Evolutionary conservation across 306 rosid species (phyloP), one percentile per base, ranked within the genome.

Genomic region (Cercis canadensis): DNA sequence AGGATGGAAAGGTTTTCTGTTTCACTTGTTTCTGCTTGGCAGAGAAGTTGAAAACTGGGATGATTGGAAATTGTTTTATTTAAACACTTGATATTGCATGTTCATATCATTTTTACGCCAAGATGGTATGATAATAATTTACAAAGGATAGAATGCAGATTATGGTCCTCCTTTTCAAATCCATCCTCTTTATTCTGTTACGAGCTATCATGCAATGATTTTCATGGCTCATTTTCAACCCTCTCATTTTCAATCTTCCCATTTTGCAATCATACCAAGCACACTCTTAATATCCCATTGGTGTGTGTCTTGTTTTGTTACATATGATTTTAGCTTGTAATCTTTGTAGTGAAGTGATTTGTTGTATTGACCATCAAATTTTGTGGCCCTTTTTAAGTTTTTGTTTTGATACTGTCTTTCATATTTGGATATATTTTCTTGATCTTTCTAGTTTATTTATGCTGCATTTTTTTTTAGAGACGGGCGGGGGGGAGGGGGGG

Each of bases 41-140:
- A 11, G 21, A 37, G 32, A 15, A 16, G 41, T 6, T 5, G 37
- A 16, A 15, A 36, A 5, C 6, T 56, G 11, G 15, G 44, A 43
- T 44, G 31, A 44, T 46, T 0, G 0, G 17, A 16, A 40, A 67
- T 51, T 39, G 29, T 13, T 59, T 34, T 57, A 18, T 57, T 21
- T 16, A 53, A 19, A 74, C 66, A 21, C 45, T 10, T 64, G 13
- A 5, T 14, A 64, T 32, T 64, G 50, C 67, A 18, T 56, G 29
- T 51, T 32, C 24, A 56, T 55, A n/a, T 57, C 49, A 16, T 43
- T 44, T 43, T 24, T 18, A 31, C 62, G n/a, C 39, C 3, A 19
- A 34, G 13, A 56, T 65, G 15, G 39, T 1, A 12, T 49, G 10
- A 54, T 41, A 53, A 12, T 8, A 11, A 1, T 6, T 56, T 34